Evolutionary conservation across 108 stramenopile species (phyloP).

Genomic region (Conticribra guillardii): DNA sequence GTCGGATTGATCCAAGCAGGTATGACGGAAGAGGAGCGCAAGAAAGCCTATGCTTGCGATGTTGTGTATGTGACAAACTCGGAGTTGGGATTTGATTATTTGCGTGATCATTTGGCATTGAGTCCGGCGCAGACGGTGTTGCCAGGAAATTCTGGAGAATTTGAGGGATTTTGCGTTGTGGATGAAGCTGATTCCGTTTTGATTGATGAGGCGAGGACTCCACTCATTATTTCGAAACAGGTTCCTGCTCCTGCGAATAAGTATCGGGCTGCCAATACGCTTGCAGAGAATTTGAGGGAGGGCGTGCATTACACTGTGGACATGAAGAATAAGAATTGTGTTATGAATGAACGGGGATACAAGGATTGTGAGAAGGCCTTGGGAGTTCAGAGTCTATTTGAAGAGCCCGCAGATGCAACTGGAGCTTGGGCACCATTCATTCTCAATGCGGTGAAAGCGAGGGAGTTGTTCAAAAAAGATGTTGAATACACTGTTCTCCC

Average conservation of each 20-base stretch:
- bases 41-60: slow-evolving; percentile 87
- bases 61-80: slow-evolving; percentile 95
- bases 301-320: slow-evolving; percentile 92
- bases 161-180: slow-evolving; percentile 91
- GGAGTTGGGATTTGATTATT: slow-evolving; percentile 96
- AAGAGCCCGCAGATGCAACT: slow-evolving; percentile 70
- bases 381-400: slow-evolving; percentile 83
- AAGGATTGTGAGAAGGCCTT: slow-evolving; percentile 86
- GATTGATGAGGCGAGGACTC: slow-evolving; percentile 96
- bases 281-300: slow-evolving; percentile 83
- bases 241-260: slow-evolving; percentile 86
- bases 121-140: slow-evolving; percentile 84
- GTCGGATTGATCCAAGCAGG: slow-evolving; percentile 92
- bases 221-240: slow-evolving; percentile 94
- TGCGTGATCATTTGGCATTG: slow-evolving; percentile 88
- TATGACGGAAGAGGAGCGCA: slow-evolving; percentile 85
- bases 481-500: slow-evolving; percentile 86
- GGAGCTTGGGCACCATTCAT: slow-evolving; percentile 92
- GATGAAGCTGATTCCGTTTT: slow-evolving; percentile 98
- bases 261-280: slow-evolving; percentile 73
- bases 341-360: slow-evolving; percentile 91
- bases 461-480: slow-evolving; percentile 92
- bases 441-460: slow-evolving; percentile 91
- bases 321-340: slow-evolving; percentile 88
- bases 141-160: slow-evolving; percentile 70